phyloP scores from a whole-genome alignment of 495 filamentous ascomycete genomes.

The Jackrogersella multiformis region DNA sequence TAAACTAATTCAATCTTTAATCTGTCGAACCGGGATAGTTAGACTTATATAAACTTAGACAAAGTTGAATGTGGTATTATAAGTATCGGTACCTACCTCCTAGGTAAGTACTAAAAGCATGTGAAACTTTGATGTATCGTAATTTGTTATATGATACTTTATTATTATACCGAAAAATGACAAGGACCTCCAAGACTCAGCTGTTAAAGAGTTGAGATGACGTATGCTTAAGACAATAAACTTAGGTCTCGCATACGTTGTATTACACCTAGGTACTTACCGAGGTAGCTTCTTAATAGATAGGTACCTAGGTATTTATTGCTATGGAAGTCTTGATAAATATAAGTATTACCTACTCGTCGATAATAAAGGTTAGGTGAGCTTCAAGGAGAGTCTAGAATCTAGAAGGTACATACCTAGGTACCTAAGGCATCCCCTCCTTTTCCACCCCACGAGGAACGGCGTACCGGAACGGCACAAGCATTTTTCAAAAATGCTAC shows the following conservation, averaged over 20 bases:
- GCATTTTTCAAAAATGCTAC: slow-evolving; percentile 17
- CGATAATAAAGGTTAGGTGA: too few relatives aligned
- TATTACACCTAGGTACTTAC: too few relatives aligned
- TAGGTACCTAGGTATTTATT: neutral
- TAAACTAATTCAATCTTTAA: neutral
- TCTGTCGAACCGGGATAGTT: neutral
- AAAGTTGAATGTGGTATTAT: too few relatives aligned
- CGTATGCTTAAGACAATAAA: slow-evolving; percentile 16
- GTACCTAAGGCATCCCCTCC: neutral
- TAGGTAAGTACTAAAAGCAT: slow-evolving; percentile 10
- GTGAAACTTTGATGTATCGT: slow-evolving; percentile 18
- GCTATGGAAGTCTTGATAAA: neutral
- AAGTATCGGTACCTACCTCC: too few relatives aligned
- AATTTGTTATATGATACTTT: slow-evolving; percentile 6
- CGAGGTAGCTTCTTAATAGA: too few relatives aligned
- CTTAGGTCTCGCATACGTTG: neutral
- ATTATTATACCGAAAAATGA: neutral
- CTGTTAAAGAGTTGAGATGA: slow-evolving; percentile 26
- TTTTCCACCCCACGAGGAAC: slow-evolving; percentile 8
- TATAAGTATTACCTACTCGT: too few relatives aligned
- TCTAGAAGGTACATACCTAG: slow-evolving; percentile 6
- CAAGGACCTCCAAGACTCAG: too few relatives aligned
- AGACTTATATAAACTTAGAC: neutral
- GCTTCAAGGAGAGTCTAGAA: neutral
- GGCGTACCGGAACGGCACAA: slow-evolving; percentile 5